These are phyloP conservation scores for Sporisorium graminicola DNA, from an alignment of 1,284 basidiomycete genomes.

Conservation along the genomic window DNA sequence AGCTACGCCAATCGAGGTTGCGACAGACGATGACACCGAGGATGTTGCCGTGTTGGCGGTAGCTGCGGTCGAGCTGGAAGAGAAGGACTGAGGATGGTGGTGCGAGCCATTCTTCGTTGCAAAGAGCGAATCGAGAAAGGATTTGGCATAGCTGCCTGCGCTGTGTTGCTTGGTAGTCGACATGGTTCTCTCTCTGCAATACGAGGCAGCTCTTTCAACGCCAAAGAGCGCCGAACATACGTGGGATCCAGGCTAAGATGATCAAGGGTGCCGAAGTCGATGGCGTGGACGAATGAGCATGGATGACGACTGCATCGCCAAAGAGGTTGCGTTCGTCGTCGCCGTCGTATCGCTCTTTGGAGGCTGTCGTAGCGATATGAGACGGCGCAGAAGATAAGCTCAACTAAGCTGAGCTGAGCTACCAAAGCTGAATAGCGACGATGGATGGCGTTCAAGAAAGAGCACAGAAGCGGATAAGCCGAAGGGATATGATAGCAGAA, in stretches of 20 bases:
- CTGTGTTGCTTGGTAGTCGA: slow-evolving; percentile 21
- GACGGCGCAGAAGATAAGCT: not conserved
- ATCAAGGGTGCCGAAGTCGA: slow-evolving; percentile 50
- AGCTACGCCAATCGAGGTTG: slow-evolving; percentile 23
- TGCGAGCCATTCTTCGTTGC: slow-evolving; percentile 20
- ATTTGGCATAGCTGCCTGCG: slow-evolving; percentile 33
- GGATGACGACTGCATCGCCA: slow-evolving; percentile 43
- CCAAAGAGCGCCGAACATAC: slow-evolving; percentile 13
- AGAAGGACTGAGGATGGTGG: slow-evolving; percentile 16
- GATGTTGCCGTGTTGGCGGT: slow-evolving; percentile 19
- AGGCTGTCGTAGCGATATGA: slow-evolving; percentile 6
- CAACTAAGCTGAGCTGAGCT: slow-evolving; percentile 4
- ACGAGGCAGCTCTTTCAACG: not conserved
- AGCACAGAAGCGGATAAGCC: not conserved
- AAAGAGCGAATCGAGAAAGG: slow-evolving; percentile 43
- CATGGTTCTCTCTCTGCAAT: slow-evolving; percentile 11
- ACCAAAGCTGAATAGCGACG: slow-evolving; percentile 3
- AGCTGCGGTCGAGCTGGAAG: slow-evolving; percentile 22
- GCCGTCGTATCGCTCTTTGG: not conserved
- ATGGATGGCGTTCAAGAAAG: not conserved
- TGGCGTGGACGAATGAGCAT: slow-evolving; percentile 37
- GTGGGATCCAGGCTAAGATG: not conserved
- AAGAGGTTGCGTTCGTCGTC: slow-evolving; percentile 12
- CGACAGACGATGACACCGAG: slow-evolving; percentile 16
- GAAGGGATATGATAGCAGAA: not conserved